These are phyloP conservation scores for Naganishia cerealis DNA, from an alignment of 1,284 basidiomycete genomes.

Conservation along the genomic window DNA sequence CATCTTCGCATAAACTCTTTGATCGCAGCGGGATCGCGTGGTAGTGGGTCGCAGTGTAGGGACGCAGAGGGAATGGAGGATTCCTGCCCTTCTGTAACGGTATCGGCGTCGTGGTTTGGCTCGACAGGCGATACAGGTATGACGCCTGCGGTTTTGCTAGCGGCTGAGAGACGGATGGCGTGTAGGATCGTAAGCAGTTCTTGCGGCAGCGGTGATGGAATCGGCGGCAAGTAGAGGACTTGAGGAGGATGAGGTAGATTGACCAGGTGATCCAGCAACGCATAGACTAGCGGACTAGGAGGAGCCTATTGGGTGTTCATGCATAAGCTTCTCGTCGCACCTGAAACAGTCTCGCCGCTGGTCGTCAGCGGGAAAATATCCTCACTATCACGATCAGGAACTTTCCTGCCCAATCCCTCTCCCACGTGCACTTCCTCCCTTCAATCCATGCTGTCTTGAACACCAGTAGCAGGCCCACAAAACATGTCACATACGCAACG, in stretches of 20 bases:
- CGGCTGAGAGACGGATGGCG: constrained; percentile 45
- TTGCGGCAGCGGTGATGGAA: constrained; percentile 47
- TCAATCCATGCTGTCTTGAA: constrained; percentile 43
- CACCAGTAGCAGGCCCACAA: constrained; percentile 37
- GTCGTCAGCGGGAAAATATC: not conserved
- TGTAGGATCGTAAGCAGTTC: constrained; percentile 50
- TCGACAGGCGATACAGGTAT: not conserved
- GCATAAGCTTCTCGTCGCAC: not conserved
- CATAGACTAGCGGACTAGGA: constrained; percentile 48
- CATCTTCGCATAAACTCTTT: constrained; percentile 50
- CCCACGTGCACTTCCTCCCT: constrained; percentile 50
- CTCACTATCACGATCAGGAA: constrained; percentile 51
- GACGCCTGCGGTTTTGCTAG: constrained; percentile 4
- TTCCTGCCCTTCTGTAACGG: not conserved
- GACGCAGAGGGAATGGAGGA: constrained; percentile 43
- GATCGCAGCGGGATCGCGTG: constrained; percentile 43
- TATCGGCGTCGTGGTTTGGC: not conserved
- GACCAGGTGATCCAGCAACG: constrained; percentile 48
- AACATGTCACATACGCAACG: constrained; percentile 4
- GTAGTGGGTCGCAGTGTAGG: constrained; percentile 51
- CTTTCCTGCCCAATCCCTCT: constrained; percentile 54
- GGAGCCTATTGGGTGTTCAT: constrained; percentile 39
- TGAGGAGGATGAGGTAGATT: constrained; percentile 52
- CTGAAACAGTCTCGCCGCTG: not conserved
- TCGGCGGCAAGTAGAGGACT: constrained; percentile 51